Evolutionary conservation across 148 eudicot genomes (phyloP), one percentile per base, ranked within the genome.

Genomic region (Nepenthes mirabilis): DNA sequence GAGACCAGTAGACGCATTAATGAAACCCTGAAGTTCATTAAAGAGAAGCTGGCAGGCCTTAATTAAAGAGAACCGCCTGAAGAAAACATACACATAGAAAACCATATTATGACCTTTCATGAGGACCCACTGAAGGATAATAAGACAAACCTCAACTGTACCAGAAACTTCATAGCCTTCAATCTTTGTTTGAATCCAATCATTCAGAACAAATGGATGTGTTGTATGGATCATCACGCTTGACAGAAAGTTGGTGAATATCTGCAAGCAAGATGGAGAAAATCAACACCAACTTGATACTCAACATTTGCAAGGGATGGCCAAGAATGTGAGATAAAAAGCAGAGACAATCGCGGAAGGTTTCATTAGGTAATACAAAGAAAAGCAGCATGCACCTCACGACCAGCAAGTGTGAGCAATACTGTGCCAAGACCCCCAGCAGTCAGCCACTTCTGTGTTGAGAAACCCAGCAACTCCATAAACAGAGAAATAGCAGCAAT

Each of bases 391-490:
- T 49, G 3, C 63, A 91, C 97, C 97, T 91, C 95, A 63, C 97
- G 97, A 52, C 97, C 97, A 69, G 97, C 91, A 67, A 91, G 95
- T 36, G 97, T 91, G 34, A 87, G 80, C 77, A 91, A 69, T 32
- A 91, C 91, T 51, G 97, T 91, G 69, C 97, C 97, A 74, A 91
- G 93, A 56, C 97, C 97, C 70, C 97, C 95, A 64, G 97, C 97
- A 60, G 97, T 91, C 47, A 91, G 74, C 86, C 85, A 91, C 75
- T 65, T 91, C 67, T 87, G 97, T 57, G 97, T 87, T 56, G 93
- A 87, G 67, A 91, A 87, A 62, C 97, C 97, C 72, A 91, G 72
- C 79, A 91, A 72, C 80, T 91, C 97, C 93, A 87, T 83, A 64
- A 87, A 91, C 70, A 91, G 77, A 53, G 90, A 79, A 66, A 78